Evolutionary conservation across 1,139 yeast species (phyloP).

Genomic region (Candida smagusa): DNA sequence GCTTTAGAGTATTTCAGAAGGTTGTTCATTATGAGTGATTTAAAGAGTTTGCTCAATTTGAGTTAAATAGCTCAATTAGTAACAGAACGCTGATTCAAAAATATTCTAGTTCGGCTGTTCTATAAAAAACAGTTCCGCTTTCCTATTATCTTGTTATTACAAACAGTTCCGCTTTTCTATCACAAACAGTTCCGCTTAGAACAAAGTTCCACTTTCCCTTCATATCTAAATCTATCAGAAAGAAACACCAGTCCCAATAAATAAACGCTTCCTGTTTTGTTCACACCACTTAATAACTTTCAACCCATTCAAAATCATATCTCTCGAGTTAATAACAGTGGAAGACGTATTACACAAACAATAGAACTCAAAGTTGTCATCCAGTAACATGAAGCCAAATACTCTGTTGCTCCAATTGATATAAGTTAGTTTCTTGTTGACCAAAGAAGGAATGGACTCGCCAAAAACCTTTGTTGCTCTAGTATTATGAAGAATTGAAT

Average conservation of each 20-base stretch:
- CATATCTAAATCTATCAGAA: too few species aligned
- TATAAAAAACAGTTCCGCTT: too few species aligned
- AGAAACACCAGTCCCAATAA: conserved; percentile 25
- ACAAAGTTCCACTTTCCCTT: too few species aligned
- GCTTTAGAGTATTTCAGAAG: too few species aligned
- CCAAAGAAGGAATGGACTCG: conserved; percentile 1
- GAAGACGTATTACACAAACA: conserved; percentile 28
- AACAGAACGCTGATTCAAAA: too few species aligned
- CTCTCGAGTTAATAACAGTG: conserved; percentile 24
- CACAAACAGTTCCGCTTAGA: too few species aligned
- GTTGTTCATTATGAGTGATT: too few species aligned
- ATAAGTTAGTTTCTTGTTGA: conserved; percentile 34
- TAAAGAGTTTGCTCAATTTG: too few species aligned
- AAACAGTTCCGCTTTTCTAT: too few species aligned
- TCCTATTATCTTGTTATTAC: too few species aligned
- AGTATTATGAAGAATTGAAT: conserved; percentile 27
- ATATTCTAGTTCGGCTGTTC: too few species aligned
- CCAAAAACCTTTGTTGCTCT: conserved; percentile 24
- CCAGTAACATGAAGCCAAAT: conserved; percentile 40
- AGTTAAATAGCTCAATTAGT: too few species aligned
- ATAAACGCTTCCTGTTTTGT: conserved; percentile 32
- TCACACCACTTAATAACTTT: conserved; percentile 41
- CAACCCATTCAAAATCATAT: conserved; percentile 31
- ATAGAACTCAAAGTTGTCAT: conserved; percentile 35
- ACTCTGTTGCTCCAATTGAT: conserved; percentile 25